Evolutionary conservation across 768 basidiomycete species (phyloP).

Genomic region (Boletus fagicola): DNA sequence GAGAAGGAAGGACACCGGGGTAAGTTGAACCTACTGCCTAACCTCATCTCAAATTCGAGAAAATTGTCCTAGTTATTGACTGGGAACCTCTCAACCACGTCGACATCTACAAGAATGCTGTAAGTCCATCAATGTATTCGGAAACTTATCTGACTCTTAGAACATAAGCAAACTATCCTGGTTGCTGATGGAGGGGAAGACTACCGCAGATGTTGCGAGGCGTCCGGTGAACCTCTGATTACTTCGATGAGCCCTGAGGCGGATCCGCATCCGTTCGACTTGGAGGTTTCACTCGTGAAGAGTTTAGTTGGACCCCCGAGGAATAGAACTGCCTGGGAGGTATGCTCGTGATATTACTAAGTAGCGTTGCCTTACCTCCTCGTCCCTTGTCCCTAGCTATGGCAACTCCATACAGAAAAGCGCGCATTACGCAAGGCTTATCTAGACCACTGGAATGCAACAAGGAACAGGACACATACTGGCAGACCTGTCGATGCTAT

Average conservation of each 20-base stretch:
- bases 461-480: conserved; percentile 42
- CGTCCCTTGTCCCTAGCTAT: conserved; percentile 31
- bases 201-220: conserved; percentile 33
- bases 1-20: conserved; percentile 66
- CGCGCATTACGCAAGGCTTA: conserved; percentile 42
- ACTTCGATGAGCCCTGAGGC: conserved; percentile 36
- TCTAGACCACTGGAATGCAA: conserved; percentile 50
- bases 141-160: neutral
- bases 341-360: conserved; percentile 10
- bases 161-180: conserved; percentile 36
- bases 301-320: conserved; percentile 44
- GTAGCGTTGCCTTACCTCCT: neutral
- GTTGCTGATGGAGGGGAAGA: conserved; percentile 44
- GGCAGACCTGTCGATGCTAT: conserved; percentile 53
- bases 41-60: conserved; percentile 2
- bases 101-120: conserved; percentile 31
- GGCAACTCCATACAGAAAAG: conserved; percentile 46
- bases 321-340: conserved; percentile 44
- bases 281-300: conserved; percentile 44
- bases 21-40: conserved; percentile 23
- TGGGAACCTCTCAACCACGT: conserved; percentile 61
- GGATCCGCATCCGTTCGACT: conserved; percentile 37
- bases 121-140: conserved; percentile 2
- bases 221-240: conserved; percentile 44
- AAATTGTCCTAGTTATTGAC: conserved; percentile 45